phyloP scores from a whole-genome alignment of 2,329 filamentous ascomycete genomes.

The Fusarium phyllophilum region DNA sequence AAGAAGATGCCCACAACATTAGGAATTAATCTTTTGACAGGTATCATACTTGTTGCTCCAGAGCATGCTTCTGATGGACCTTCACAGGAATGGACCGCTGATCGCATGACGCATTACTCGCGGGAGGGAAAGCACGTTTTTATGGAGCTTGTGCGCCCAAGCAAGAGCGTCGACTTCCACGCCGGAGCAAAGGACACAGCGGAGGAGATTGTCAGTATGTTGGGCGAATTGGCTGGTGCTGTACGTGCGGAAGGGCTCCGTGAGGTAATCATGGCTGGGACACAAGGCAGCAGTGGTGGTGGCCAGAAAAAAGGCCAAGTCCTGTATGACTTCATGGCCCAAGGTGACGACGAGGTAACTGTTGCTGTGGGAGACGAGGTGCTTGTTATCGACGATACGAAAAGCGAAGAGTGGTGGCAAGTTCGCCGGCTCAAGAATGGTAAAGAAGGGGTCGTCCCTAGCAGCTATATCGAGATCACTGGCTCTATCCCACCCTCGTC shows the following conservation, averaged over 20 bases:
- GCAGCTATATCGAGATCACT: constrained; percentile 92
- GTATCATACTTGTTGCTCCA: constrained; percentile 89
- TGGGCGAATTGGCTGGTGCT: constrained; percentile 90
- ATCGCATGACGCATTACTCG: constrained; percentile 96
- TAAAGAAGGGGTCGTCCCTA: constrained; percentile 94
- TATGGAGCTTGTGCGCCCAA: constrained; percentile 88
- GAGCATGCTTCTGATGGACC: constrained; percentile 85
- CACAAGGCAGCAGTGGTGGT: constrained; percentile 55
- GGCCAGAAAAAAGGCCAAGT: constrained; percentile 81
- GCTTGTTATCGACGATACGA: constrained; percentile 85
- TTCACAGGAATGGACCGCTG: constrained; percentile 91
- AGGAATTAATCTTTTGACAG: constrained; percentile 90
- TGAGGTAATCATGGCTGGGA: constrained; percentile 85
- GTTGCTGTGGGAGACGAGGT: constrained; percentile 92
- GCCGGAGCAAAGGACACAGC: constrained; percentile 97
- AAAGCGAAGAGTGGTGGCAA: constrained; percentile 99
- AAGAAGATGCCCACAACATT: constrained; percentile 99
- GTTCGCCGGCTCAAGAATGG: constrained; percentile 90
- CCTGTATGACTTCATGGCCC: constrained; percentile 95
- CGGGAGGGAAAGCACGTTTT: constrained; percentile 99
- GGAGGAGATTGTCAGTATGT: constrained; percentile 86
- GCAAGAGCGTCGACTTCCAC: constrained; percentile 96
- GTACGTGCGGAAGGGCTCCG: constrained; percentile 83
- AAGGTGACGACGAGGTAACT: constrained; percentile 95
- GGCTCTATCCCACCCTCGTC: constrained; percentile 68